These are phyloP conservation scores for Crithidia mellificae DNA, from an alignment of 208 protist species.

Conservation along the genomic window DNA sequence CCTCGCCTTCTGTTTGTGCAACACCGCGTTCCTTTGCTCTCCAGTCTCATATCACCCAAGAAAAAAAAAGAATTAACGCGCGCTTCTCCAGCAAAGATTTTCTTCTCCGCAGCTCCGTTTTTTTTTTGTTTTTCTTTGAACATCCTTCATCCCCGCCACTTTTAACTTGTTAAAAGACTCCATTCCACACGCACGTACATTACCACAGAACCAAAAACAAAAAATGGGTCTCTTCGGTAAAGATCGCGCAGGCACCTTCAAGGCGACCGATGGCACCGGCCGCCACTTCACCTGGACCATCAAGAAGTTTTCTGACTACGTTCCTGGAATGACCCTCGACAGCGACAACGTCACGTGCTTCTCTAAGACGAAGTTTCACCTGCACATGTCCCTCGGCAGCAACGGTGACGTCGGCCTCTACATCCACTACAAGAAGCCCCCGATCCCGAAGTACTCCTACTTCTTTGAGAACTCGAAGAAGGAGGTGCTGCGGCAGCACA, in stretches of 20 bases:
- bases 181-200: no score
- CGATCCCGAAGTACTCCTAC: slow-evolving; percentile 92
- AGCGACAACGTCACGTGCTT: slow-evolving; percentile 70
- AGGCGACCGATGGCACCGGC: slow-evolving; percentile 38
- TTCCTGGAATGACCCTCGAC: slow-evolving; percentile 53
- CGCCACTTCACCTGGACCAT: slow-evolving; percentile 78
- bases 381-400: slow-evolving; percentile 71
- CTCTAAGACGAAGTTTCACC: slow-evolving; percentile 78
- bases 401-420: slow-evolving; percentile 76
- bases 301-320: slow-evolving; percentile 50
- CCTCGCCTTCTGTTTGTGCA: no score
- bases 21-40: background rate
- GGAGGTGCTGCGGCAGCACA: slow-evolving; percentile 83
- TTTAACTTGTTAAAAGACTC: no score
- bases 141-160: no score
- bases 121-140: no score
- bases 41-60: no score
- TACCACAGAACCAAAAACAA: no score
- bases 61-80: no score
- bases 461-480: slow-evolving; percentile 69
- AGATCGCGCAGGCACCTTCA: slow-evolving; percentile 65
- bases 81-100: no score
- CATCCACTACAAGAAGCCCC: slow-evolving; percentile 82
- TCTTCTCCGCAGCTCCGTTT: no score
- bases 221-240: slow-evolving; percentile 78